Evolutionary conservation across 2,329 filamentous ascomycete species (phyloP), one percentile per base, ranked within the genome.

Genomic region (Meredithiella fracta): DNA sequence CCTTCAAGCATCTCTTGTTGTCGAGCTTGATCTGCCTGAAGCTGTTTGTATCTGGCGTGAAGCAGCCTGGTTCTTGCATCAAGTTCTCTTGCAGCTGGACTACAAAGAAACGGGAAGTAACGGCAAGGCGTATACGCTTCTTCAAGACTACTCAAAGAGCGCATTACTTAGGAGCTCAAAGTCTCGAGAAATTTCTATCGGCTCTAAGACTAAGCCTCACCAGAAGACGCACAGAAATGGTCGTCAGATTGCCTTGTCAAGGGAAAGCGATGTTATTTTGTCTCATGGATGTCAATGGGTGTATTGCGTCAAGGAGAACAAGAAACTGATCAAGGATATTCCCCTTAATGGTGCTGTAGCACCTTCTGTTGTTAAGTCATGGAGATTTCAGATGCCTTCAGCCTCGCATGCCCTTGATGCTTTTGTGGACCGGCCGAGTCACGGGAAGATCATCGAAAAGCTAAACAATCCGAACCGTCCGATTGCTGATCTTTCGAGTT

Each of bases 1-100:
- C 9, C 67, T 68, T 0, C 72, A 74, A 57, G 67, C 74, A 0
- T 68, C 70, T 0, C 67, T 81, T 0, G 82, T 82, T 52, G 78
- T 44, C 17, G 40, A 59, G 74, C 0, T 58, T 63, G 0, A 61
- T 70, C 7, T 65, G 75, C 0, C 62, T 79, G 0, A 57, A 47
- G 25, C 31, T 60, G 29, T 17, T 6, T 4, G 2, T 14, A 5
- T 55, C 40, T 44, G 40, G 40, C 15, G 40, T 8, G 40, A 44
- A 20, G 40, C 40, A 44, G 20, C 40, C 17, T 17, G 15, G 40
- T 44, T 44, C 17, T 22, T 44, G 8, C 40, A 44, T 22, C 8
- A n/a, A 20, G 17, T n/a, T n/a, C 7, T 44, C 8, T 22, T 44
- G 3, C 11, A n/a, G 37, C 11, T 38, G 3, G 37, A 22, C 20